phyloP scores from a whole-genome alignment of 805 yeast genomes.

The Schizosaccharomyces osmophilus region DNA sequence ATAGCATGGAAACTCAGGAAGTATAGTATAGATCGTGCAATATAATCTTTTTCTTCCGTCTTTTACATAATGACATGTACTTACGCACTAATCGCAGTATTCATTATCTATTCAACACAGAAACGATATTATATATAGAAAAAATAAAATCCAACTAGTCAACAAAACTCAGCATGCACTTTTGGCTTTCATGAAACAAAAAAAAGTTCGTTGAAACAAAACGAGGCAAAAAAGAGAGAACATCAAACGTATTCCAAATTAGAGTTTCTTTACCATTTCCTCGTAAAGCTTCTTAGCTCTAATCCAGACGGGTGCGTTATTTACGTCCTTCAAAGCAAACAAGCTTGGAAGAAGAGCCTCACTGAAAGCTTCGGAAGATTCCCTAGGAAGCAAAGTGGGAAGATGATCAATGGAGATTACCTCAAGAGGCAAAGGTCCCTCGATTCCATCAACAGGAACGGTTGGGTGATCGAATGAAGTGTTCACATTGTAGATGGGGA shows the following conservation, averaged over 20 bases:
- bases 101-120: no score
- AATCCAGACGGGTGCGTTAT: conserved; percentile 71
- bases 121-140: no score
- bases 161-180: no score
- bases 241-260: neutral
- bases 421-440: conserved; percentile 39
- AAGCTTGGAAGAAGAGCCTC: conserved; percentile 73
- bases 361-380: conserved; percentile 79
- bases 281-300: conserved; percentile 67
- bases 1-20: no score
- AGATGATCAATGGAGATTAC: conserved; percentile 91
- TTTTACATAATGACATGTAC: no score
- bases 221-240: no score
- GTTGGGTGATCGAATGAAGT: conserved; percentile 84
- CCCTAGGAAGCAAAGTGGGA: conserved; percentile 89
- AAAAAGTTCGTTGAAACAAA: no score
- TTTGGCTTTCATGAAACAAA: no score
- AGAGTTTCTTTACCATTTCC: conserved; percentile 56
- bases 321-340: conserved; percentile 59
- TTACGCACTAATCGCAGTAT: no score
- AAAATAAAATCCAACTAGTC: no score
- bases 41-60: no score
- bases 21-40: no score
- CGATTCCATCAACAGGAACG: conserved; percentile 48
- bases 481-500: conserved; percentile 77